These are phyloP conservation scores for Arthrobotrys conoides DNA, from an alignment of 2,329 filamentous ascomycete genomes.

Conservation along the genomic window DNA sequence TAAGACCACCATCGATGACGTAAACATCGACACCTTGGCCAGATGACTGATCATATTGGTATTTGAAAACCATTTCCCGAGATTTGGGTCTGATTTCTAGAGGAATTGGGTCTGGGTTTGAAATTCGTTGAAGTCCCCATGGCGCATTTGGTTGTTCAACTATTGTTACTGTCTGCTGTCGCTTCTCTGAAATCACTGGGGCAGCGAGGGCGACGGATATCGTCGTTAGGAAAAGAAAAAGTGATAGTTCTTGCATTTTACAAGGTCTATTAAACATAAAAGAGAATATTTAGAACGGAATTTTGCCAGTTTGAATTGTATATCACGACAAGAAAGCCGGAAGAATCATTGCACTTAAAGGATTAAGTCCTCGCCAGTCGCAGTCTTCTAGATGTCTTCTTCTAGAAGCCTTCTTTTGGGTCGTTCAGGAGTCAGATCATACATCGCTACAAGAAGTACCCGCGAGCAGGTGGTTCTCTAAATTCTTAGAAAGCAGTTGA, in stretches of 20 bases:
- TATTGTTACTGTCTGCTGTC: neutral
- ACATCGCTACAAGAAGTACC: neutral
- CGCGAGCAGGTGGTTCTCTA: too few relatives aligned
- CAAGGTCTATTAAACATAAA: too few relatives aligned
- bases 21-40: slow-evolving; percentile 40
- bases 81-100: neutral
- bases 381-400: neutral
- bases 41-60: slow-evolving; percentile 21
- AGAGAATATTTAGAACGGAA: too few relatives aligned
- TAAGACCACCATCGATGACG: neutral
- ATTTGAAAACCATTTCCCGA: neutral
- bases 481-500: too few relatives aligned
- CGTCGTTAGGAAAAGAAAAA: neutral
- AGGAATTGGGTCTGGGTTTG: slow-evolving; percentile 1
- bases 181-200: neutral
- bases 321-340: too few relatives aligned
- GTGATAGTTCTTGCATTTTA: neutral
- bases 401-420: neutral
- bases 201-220: neutral
- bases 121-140: slow-evolving; percentile 37
- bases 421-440: neutral
- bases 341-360: neutral
- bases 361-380: neutral
- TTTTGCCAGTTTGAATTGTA: too few relatives aligned
- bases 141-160: neutral